phyloP scores from a whole-genome alignment of 768 basidiomycete genomes.

The Rhizopogon sp. region DNA sequence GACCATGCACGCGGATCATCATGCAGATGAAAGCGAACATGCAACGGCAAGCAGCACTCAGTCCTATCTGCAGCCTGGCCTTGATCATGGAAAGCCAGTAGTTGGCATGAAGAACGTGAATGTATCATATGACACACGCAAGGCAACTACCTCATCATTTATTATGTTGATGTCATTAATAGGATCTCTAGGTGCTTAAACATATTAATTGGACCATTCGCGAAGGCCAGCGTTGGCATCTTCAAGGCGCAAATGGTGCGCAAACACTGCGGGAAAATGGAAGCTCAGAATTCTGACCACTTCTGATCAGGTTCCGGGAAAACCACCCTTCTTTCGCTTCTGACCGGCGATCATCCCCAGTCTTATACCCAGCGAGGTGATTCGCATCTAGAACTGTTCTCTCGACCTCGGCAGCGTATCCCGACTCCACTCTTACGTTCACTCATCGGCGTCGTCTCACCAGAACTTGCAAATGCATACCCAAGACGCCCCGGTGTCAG shows the following conservation, averaged over 20 bases:
- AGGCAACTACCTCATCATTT: constrained; percentile 31
- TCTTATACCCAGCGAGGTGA: constrained; percentile 67
- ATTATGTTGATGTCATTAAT: not conserved
- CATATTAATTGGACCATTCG: constrained; percentile 79
- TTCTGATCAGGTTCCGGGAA: constrained; percentile 75
- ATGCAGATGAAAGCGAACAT: not conserved
- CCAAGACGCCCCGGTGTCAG: constrained; percentile 64
- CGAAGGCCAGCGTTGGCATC: constrained; percentile 84
- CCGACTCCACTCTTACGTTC: constrained; percentile 65
- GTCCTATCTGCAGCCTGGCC: not conserved
- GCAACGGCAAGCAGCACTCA: not conserved
- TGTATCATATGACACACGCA: constrained; percentile 64
- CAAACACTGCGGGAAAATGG: not conserved
- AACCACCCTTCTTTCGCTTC: constrained; percentile 83
- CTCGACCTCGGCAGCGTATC: constrained; percentile 53
- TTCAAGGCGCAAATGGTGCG: constrained; percentile 83
- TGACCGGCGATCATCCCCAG: constrained; percentile 94
- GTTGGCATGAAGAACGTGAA: constrained; percentile 63
- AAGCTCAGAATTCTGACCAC: not conserved
- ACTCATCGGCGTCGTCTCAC: constrained; percentile 76
- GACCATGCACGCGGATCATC: constrained; percentile 14
- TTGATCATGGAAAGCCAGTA: constrained; percentile 33
- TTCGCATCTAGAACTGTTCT: constrained; percentile 52
- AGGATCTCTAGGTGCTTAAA: constrained; percentile 54
- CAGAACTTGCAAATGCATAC: constrained; percentile 89